Percentiles rank a stretch among this genome's conserved stretches.
Evolutionary conservation across 2,329 filamentous ascomycete genomes (phyloP).

Genomic region (Clonostachys rhizophaga): DNA sequence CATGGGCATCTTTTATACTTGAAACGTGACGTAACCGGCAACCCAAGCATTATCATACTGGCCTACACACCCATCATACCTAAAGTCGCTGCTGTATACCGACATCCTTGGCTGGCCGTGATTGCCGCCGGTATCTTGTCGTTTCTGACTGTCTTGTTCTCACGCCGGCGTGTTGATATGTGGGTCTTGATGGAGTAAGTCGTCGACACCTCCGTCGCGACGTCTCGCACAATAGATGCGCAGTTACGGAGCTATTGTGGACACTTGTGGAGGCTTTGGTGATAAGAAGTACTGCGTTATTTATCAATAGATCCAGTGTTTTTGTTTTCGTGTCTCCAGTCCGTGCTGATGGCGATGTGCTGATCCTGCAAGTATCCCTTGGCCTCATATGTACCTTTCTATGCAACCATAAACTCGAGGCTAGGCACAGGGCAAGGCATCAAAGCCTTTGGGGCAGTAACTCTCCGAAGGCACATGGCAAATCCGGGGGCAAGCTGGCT

Average conservation of each 20-base stretch:
- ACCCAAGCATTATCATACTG: not conserved
- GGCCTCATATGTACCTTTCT: not conserved
- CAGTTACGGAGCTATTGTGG: conserved; percentile 7
- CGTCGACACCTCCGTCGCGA: too few relatives aligned
- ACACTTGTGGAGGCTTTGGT: conserved; percentile 11
- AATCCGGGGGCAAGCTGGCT: too few relatives aligned
- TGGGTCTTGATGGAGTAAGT: not conserved
- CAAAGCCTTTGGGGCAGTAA: not conserved
- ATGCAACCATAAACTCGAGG: not conserved
- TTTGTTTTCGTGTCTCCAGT: conserved; percentile 17
- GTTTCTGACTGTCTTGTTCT: not conserved
- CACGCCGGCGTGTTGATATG: not conserved
- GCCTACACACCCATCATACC: not conserved
- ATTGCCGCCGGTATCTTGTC: conserved; percentile 1
- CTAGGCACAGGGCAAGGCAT: not conserved
- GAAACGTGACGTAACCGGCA: not conserved
- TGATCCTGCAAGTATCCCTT: not conserved
- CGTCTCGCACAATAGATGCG: too few relatives aligned
- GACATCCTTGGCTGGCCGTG: not conserved
- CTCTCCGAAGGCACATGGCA: too few relatives aligned
- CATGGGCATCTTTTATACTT: not conserved
- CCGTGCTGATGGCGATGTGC: not conserved
- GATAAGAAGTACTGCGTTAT: conserved; percentile 20
- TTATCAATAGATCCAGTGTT: conserved; percentile 17
- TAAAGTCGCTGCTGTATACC: not conserved